A percentile compares a stretch with the other conserved stretches of the same genome.
phyloP scores from a whole-genome alignment of 805 yeast species.

The Candida rishiriensis region DNA sequence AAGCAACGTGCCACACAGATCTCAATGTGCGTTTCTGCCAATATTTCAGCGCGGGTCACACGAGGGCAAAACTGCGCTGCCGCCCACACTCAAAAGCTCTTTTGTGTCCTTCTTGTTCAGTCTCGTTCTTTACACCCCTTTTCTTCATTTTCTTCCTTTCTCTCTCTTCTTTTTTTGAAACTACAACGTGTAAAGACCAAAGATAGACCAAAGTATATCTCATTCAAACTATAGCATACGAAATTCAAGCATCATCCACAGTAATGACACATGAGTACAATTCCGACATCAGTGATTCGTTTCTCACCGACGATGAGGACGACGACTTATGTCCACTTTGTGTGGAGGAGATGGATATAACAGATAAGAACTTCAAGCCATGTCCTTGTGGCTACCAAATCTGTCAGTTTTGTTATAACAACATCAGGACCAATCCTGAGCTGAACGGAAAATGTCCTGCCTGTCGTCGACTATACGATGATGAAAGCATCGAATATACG shows the following conservation, averaged over 20 bases:
- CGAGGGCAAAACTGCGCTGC: no score
- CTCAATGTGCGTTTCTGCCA: no score
- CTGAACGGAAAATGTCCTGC: conserved; percentile 96
- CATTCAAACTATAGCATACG: conserved; percentile 4
- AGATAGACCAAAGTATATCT: neutral
- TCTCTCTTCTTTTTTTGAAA: no score
- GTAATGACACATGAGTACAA: conserved; percentile 17
- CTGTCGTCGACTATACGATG: conserved; percentile 91
- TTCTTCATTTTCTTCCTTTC: no score
- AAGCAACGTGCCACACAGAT: no score
- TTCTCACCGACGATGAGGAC: conserved; percentile 66
- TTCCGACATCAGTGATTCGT: conserved; percentile 40
- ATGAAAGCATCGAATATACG: conserved; percentile 85
- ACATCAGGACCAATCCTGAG: conserved; percentile 92
- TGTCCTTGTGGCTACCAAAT: conserved; percentile 99
- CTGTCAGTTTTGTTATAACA: conserved; percentile 97
- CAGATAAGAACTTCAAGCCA: conserved; percentile 96
- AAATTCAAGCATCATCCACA: neutral
- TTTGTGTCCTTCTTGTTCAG: no score
- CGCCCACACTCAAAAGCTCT: no score
- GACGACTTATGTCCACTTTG: conserved; percentile 90
- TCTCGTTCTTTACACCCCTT: no score
- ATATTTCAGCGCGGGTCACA: no score
- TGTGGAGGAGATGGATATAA: conserved; percentile 95
- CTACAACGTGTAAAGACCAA: no score